Percentiles rank a stretch among this genome's conserved stretches.
Conservation (phyloP, 805 yeast species). For the Myxozyma monticola region DNA sequence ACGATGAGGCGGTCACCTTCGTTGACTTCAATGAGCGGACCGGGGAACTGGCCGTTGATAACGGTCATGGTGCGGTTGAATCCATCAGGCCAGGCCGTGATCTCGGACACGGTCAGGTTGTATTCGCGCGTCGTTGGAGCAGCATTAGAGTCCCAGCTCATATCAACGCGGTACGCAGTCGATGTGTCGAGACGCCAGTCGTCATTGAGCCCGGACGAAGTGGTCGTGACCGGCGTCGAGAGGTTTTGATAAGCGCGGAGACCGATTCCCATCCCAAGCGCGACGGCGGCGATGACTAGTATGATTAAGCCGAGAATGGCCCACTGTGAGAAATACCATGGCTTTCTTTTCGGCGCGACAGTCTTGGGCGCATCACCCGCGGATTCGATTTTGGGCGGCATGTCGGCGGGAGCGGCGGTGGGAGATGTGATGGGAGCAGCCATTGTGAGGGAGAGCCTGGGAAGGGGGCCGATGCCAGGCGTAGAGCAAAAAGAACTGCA, state of each 20-base stretch:
- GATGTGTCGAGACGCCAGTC: conserved; percentile 26
- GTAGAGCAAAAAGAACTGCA: too few relatives aligned
- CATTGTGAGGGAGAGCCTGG: too few relatives aligned
- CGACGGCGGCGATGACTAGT: conserved; percentile 20
- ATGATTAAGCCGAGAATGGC: conserved; percentile 1
- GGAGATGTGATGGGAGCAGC: too few relatives aligned
- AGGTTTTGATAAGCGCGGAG: conserved; percentile 7
- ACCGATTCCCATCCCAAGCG: conserved; percentile 28
- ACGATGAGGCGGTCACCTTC: conserved; percentile 76
- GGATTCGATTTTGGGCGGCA: too few relatives aligned
- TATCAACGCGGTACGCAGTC: conserved; percentile 14
- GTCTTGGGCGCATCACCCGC: too few relatives aligned
- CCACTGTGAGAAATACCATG: conserved; percentile 1
- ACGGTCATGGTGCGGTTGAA: conserved; percentile 54
- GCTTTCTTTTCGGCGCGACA: too few relatives aligned
- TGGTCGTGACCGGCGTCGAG: background rate
- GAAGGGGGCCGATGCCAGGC: too few relatives aligned
- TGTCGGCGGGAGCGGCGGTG: too few relatives aligned
- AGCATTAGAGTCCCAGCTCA: conserved; percentile 24
- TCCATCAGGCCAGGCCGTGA: conserved; percentile 58
- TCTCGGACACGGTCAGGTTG: conserved; percentile 43
- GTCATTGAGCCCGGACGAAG: conserved; percentile 2
- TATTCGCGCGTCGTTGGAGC: conserved; percentile 34
- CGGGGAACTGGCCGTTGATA: conserved; percentile 72
- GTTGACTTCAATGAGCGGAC: conserved; percentile 74